Percentiles rank a stretch among this genome's conserved stretches.
Evolutionary conservation across 169 alveolate species (phyloP).

Genomic region (Plasmodium malariae): DNA sequence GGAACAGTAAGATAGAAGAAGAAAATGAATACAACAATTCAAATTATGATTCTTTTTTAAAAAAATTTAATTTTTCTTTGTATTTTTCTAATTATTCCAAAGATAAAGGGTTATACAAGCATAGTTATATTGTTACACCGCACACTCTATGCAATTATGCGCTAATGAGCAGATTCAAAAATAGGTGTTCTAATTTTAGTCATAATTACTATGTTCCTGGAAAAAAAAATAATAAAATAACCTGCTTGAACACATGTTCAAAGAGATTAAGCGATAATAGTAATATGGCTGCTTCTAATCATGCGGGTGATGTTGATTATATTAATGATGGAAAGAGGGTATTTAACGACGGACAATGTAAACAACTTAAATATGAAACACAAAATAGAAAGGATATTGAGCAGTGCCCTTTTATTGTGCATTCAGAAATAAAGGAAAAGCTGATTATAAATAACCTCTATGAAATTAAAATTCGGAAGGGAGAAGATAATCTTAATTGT

Average conservation of each 20-base stretch:
- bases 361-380: not conserved
- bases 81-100: constrained; percentile 21
- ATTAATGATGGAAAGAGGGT: not conserved
- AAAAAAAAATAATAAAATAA: not conserved
- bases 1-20: constrained; percentile 1
- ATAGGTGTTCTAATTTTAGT: not conserved
- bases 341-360: too few species aligned
- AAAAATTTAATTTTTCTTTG: not conserved
- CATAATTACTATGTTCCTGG: not conserved
- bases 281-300: not conserved
- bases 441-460: constrained; percentile 19
- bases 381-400: not conserved
- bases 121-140: constrained; percentile 21
- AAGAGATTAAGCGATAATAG: too few species aligned
- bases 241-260: too few species aligned
- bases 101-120: not conserved
- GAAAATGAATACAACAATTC: not conserved
- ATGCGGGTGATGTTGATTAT: not conserved
- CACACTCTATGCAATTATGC: constrained; percentile 21
- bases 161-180: constrained; percentile 21
- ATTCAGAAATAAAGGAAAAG: not conserved
- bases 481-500: not conserved
- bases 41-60: constrained; percentile 5
- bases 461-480: constrained; percentile 10
- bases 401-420: not conserved